Percentiles rank a stretch among this genome's conserved stretches.
Conservation (phyloP, 306 rosid species). For the Cucumis melo region DNA sequence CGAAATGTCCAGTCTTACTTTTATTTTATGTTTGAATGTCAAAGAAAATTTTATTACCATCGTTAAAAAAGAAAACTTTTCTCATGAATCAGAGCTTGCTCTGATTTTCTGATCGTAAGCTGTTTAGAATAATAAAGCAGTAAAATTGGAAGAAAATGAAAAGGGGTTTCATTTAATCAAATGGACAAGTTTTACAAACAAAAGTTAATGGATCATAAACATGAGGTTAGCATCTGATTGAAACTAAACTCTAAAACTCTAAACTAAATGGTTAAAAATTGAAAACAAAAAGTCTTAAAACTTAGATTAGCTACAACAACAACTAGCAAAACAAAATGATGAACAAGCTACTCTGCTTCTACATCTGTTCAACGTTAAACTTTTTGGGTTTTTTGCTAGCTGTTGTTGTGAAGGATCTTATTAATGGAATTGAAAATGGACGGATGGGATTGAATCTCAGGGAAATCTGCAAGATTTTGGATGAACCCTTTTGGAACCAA, state of each 20-base stretch:
- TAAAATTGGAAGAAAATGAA: neutral
- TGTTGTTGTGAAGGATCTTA: constrained; percentile 5
- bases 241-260: neutral
- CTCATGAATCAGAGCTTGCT: neutral
- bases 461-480: constrained; percentile 18
- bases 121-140: neutral
- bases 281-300: neutral
- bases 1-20: neutral
- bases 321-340: neutral
- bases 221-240: neutral
- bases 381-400: neutral
- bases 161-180: constrained; percentile 2
- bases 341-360: neutral
- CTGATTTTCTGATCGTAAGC: neutral
- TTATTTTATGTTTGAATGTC: neutral
- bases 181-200: neutral
- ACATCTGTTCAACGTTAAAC: neutral
- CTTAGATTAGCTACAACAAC: neutral
- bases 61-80: neutral
- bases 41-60: neutral
- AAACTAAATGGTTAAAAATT: neutral
- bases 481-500: constrained; percentile 36
- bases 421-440: constrained; percentile 23
- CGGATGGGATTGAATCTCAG: constrained; percentile 20
- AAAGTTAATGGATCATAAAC: neutral